These are phyloP conservation scores for Phytopythium ostracodes DNA, from an alignment of 352 stramenopile species.

Conservation along the genomic window DNA sequence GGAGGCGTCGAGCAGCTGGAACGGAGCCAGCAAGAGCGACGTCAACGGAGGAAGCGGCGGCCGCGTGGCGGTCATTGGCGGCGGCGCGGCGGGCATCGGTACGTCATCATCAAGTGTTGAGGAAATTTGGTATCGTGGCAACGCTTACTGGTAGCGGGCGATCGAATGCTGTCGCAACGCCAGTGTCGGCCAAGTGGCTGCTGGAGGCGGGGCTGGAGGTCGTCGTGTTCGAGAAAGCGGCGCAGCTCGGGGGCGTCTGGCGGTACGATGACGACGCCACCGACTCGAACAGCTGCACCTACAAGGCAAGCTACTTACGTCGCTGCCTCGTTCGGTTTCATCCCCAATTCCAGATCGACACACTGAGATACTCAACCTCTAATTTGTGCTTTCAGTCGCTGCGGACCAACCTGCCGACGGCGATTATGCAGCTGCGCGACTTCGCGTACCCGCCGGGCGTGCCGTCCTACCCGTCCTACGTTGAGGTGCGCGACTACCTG, in stretches of 20 bases:
- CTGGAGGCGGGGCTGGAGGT: constrained; percentile 59
- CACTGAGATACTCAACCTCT: too few species aligned
- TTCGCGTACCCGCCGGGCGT: constrained; percentile 53
- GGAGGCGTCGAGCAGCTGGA: too few species aligned
- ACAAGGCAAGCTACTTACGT: constrained; percentile 36
- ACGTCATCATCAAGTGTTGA: too few species aligned
- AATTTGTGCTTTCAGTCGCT: constrained; percentile 50
- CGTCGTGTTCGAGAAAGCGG: constrained; percentile 67
- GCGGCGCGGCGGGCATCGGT: constrained; percentile 73
- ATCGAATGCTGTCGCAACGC: neutral
- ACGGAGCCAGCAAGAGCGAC: neutral
- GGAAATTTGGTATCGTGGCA: too few species aligned
- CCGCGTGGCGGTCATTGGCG: constrained; percentile 69
- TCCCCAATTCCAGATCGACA: too few species aligned
- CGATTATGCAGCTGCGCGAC: constrained; percentile 75
- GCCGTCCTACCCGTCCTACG: constrained; percentile 54
- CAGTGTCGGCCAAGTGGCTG: constrained; percentile 64
- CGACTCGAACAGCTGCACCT: constrained; percentile 40
- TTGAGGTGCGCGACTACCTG: constrained; percentile 60
- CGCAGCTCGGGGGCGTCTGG: constrained; percentile 63
- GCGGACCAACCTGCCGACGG: constrained; percentile 74
- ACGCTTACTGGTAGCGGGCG: too few species aligned
- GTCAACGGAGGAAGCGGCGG: too few species aligned
- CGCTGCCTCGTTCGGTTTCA: too few species aligned
- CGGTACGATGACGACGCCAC: constrained; percentile 56